Percentiles rank a stretch among this genome's conserved stretches.
These are phyloP conservation scores for Penicillium diatomitis DNA, from an alignment of 495 filamentous ascomycete species.

Conservation along the genomic window DNA sequence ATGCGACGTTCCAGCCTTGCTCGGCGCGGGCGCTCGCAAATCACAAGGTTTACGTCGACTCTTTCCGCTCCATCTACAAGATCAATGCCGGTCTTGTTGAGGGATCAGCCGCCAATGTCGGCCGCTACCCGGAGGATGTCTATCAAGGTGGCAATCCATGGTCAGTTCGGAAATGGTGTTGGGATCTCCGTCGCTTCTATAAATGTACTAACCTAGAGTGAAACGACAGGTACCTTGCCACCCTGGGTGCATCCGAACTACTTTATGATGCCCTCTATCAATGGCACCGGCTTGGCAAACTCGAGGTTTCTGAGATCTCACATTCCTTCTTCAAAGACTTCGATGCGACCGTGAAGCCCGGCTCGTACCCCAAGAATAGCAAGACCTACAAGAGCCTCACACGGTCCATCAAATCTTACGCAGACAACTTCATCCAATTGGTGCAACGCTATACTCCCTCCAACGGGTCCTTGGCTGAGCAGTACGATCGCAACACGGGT, in stretches of 20 bases:
- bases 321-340: slow-evolving; percentile 52
- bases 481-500: slow-evolving; percentile 44
- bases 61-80: slow-evolving; percentile 38
- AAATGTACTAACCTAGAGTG: too few relatives aligned
- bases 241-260: slow-evolving; percentile 51
- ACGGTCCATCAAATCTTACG: slow-evolving; percentile 43
- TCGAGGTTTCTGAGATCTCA: slow-evolving; percentile 44
- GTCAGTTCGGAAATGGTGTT: slow-evolving; percentile 16
- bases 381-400: slow-evolving; percentile 38
- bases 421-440: slow-evolving; percentile 37
- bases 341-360: slow-evolving; percentile 34
- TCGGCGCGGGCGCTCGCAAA: slow-evolving; percentile 37
- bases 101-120: slow-evolving; percentile 17
- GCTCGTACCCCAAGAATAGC: slow-evolving; percentile 32
- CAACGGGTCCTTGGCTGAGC: slow-evolving; percentile 46
- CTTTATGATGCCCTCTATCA: slow-evolving; percentile 52
- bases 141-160: slow-evolving; percentile 57
- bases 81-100: slow-evolving; percentile 23
- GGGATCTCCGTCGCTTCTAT: too few relatives aligned
- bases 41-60: slow-evolving; percentile 38
- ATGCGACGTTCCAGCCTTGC: slow-evolving; percentile 40
- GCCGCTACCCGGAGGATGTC: slow-evolving; percentile 55
- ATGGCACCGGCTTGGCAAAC: slow-evolving; percentile 43
- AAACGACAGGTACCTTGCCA: slow-evolving; percentile 32
- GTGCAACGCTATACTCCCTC: slow-evolving; percentile 32